These are phyloP conservation scores for Floccularia luteovirens DNA, from an alignment of 768 basidiomycete species.

Conservation along the genomic window DNA sequence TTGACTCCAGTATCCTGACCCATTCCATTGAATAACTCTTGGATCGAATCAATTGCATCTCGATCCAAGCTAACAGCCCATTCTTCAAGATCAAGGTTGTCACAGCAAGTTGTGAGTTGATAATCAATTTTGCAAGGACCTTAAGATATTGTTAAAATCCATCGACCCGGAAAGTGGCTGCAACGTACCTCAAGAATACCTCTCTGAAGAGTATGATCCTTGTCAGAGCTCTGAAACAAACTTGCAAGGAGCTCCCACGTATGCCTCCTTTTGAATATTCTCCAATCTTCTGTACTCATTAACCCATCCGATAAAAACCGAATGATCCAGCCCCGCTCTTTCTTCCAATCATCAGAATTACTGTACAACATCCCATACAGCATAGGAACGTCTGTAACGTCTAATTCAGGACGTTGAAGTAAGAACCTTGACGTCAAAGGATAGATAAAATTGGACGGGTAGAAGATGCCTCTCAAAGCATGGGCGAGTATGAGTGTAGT, in stretches of 20 bases:
- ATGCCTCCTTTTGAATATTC: slow-evolving; percentile 68
- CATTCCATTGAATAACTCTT: slow-evolving; percentile 44
- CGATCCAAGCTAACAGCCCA: slow-evolving; percentile 74
- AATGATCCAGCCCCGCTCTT: slow-evolving; percentile 86
- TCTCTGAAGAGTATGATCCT: slow-evolving; percentile 43
- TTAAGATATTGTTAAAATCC: slow-evolving; percentile 15
- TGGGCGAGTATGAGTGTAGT: slow-evolving; percentile 80
- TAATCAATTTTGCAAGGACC: slow-evolving; percentile 72
- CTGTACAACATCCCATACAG: slow-evolving; percentile 86
- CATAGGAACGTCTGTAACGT: slow-evolving; percentile 82
- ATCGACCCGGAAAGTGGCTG: not conserved
- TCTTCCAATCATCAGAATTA: slow-evolving; percentile 72
- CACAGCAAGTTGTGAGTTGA: slow-evolving; percentile 59
- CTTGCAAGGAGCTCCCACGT: slow-evolving; percentile 87
- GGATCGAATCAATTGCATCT: slow-evolving; percentile 49
- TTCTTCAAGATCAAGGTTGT: slow-evolving; percentile 67
- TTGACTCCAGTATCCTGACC: slow-evolving; percentile 60
- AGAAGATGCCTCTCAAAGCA: slow-evolving; percentile 73
- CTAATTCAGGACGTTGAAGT: slow-evolving; percentile 80
- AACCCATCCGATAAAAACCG: slow-evolving; percentile 78
- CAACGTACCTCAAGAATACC: slow-evolving; percentile 63
- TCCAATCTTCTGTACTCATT: slow-evolving; percentile 73
- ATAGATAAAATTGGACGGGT: slow-evolving; percentile 85
- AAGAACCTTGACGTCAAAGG: slow-evolving; percentile 83
- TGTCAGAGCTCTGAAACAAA: slow-evolving; percentile 60